phyloP scores from a whole-genome alignment of 495 filamentous ascomycete species.

The Neurospora intermedia region DNA sequence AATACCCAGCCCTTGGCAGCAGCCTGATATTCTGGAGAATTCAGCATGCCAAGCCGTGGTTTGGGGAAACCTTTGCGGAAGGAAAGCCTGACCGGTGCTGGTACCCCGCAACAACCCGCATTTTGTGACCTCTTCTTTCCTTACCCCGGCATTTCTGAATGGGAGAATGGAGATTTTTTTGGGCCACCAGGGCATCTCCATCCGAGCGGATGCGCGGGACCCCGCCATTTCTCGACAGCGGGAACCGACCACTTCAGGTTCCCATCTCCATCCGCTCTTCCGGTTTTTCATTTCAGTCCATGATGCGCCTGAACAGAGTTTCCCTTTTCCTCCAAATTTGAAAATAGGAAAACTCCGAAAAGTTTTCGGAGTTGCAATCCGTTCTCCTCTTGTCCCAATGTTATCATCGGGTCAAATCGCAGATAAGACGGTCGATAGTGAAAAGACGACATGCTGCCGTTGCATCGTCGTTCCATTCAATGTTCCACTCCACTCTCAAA shows the following conservation, averaged over 20 bases:
- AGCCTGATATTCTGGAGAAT: slow-evolving; percentile 16
- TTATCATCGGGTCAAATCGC: background rate
- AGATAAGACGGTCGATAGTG: background rate
- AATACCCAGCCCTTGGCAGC: slow-evolving; percentile 24
- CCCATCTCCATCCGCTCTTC: background rate
- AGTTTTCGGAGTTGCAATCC: background rate
- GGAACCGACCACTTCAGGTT: background rate
- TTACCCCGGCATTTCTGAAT: background rate
- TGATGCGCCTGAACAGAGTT: background rate
- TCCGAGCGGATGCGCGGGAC: background rate
- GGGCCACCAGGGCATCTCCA: background rate
- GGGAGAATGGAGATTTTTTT: background rate
- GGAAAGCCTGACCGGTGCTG: background rate
- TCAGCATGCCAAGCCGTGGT: background rate
- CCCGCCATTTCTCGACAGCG: background rate
- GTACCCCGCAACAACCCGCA: background rate
- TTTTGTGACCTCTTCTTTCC: background rate
- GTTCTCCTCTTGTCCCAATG: background rate
- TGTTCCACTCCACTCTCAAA: background rate
- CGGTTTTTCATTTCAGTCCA: background rate
- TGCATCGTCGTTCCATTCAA: background rate
- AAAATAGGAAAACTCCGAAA: background rate
- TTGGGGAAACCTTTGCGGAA: slow-evolving; percentile 10
- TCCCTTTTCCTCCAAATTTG: background rate
- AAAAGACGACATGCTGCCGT: background rate